These are phyloP conservation scores for Solanum chiquidenum DNA, from an alignment of 257 asterid genomes.

Conservation along the genomic window DNA sequence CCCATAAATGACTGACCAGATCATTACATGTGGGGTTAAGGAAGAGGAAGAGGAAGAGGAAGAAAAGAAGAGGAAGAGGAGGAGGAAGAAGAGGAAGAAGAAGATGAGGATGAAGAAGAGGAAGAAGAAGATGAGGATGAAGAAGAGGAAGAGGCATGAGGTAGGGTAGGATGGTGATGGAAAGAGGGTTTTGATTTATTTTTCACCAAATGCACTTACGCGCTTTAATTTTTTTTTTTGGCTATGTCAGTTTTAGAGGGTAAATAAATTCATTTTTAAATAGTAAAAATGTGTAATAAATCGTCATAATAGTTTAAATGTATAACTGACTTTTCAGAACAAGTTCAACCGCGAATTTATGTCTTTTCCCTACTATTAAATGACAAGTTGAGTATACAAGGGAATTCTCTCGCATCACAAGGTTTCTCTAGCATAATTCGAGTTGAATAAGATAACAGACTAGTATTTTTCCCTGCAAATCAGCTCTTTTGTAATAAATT, in stretches of 20 bases:
- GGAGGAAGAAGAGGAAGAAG: fast-evolving
- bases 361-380: background rate
- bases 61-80: background rate
- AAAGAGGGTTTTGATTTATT: too few species aligned
- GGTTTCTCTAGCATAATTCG: background rate
- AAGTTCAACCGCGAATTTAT: too few species aligned
- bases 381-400: background rate
- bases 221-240: too few species aligned
- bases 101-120: too few species aligned
- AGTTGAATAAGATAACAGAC: background rate
- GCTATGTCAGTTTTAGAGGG: too few species aligned
- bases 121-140: too few species aligned
- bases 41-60: background rate
- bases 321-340: too few species aligned
- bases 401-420: background rate
- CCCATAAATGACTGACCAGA: too few species aligned
- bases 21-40: too few species aligned
- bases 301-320: background rate
- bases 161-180: background rate
- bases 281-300: background rate
- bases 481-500: background rate
- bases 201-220: too few species aligned
- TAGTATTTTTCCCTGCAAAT: background rate
- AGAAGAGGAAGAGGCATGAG: background rate
- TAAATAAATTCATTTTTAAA: too few species aligned